phyloP scores from a whole-genome alignment of 345 rosid genomes.

The Sisymbrium altissimum region DNA sequence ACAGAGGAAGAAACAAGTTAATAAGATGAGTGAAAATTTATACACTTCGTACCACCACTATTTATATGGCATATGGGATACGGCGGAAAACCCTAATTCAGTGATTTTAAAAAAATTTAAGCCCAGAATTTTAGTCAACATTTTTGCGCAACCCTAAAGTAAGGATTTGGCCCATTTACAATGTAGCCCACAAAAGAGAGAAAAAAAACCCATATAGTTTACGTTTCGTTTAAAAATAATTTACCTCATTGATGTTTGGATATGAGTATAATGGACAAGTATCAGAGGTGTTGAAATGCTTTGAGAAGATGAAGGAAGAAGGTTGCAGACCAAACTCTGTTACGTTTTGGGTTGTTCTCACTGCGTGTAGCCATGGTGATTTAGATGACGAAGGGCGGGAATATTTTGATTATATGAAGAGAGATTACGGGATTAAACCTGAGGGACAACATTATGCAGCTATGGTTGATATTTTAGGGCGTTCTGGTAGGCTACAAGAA shows the following conservation, averaged over 20 bases:
- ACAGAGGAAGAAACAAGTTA: background rate
- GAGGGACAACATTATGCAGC: conserved; percentile 64
- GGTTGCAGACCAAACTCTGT: conserved; percentile 60
- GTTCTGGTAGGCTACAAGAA: conserved; percentile 63
- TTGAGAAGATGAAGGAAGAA: conserved; percentile 54
- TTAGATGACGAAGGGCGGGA: conserved; percentile 53
- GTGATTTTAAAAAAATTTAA: background rate
- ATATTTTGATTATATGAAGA: conserved; percentile 51
- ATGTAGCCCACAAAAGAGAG: background rate
- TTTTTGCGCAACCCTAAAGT: too few relatives aligned
- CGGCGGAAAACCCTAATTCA: background rate
- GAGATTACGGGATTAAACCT: conserved; percentile 56
- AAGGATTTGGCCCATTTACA: background rate
- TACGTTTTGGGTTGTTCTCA: conserved; percentile 63
- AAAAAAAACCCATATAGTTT: background rate
- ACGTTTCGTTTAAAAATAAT: too few relatives aligned
- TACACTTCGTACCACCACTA: background rate
- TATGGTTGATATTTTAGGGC: conserved; percentile 66
- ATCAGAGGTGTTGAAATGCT: conserved; percentile 55
- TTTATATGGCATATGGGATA: background rate
- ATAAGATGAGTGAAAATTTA: background rate
- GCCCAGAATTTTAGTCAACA: too few relatives aligned
- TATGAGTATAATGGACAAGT: conserved; percentile 67
- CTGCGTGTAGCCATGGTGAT: conserved; percentile 78
- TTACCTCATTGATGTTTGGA: conserved; percentile 67